Conservation (phyloP, 2,329 filamentous ascomycete species). For the Aureobasidium namibiae region DNA sequence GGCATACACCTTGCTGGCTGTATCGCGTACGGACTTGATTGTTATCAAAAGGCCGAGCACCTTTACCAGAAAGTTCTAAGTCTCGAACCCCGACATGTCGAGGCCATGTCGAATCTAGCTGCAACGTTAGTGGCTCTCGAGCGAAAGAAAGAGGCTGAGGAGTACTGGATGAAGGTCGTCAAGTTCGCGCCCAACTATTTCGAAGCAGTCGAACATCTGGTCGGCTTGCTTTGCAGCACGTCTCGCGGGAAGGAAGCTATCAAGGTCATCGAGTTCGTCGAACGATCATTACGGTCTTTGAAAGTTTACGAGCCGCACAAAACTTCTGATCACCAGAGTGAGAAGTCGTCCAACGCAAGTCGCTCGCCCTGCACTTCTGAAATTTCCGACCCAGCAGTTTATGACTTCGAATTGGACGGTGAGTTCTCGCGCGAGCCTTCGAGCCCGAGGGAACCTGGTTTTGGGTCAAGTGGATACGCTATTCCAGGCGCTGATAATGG, state of each 20-base stretch:
- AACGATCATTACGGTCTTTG: constrained; percentile 55
- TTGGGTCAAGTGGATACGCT: constrained; percentile 73
- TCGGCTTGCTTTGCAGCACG: constrained; percentile 74
- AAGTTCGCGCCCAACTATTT: constrained; percentile 79
- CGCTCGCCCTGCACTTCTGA: constrained; percentile 46
- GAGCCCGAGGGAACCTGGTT: constrained; percentile 44
- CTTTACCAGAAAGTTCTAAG: constrained; percentile 64
- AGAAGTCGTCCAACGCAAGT: constrained; percentile 48
- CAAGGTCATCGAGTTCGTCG: constrained; percentile 76
- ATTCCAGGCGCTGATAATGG: constrained; percentile 84
- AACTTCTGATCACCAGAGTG: constrained; percentile 48
- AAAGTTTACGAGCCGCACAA: constrained; percentile 40
- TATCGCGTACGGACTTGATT: constrained; percentile 79
- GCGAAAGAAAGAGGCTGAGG: constrained; percentile 73
- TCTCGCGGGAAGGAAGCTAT: constrained; percentile 79
- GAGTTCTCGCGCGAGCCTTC: constrained; percentile 23
- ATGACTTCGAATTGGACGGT: constrained; percentile 46
- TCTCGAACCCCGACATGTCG: constrained; percentile 66
- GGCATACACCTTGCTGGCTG: constrained; percentile 88
- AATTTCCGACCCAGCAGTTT: constrained; percentile 47
- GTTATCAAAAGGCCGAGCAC: constrained; percentile 67
- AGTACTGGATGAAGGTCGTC: constrained; percentile 78
- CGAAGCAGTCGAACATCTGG: constrained; percentile 89
- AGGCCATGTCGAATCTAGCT: constrained; percentile 88
- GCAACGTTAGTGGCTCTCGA: constrained; percentile 80